These are phyloP conservation scores for Lagerstroemia speciosa DNA, from an alignment of 345 rosid species.

Conservation along the genomic window DNA sequence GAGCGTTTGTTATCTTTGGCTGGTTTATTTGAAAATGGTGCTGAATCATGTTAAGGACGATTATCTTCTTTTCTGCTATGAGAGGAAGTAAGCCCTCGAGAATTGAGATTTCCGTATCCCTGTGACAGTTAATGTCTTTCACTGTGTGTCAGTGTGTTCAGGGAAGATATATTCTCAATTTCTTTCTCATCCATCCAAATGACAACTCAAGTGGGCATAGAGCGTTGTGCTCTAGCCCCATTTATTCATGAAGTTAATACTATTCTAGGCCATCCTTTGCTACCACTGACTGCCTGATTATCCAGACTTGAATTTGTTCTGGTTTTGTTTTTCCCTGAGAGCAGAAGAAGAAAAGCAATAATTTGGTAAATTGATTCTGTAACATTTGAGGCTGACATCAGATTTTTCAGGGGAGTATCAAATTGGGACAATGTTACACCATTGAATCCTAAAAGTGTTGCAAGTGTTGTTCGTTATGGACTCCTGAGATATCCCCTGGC, in stretches of 20 bases:
- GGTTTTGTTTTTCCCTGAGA: neutral
- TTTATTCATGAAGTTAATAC: neutral
- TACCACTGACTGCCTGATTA: neutral
- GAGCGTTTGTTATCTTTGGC: neutral
- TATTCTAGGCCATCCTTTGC: neutral
- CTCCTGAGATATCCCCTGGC: conserved; percentile 16
- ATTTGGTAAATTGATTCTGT: neutral
- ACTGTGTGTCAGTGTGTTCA: neutral
- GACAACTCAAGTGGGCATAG: neutral
- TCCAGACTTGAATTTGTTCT: neutral
- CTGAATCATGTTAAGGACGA: neutral
- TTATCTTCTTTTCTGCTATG: neutral
- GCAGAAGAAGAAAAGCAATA: neutral
- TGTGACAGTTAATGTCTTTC: neutral
- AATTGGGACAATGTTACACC: conserved; percentile 36
- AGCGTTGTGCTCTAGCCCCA: neutral
- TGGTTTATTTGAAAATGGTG: neutral
- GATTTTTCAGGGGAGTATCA: conserved; percentile 47
- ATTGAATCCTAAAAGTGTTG: conserved; percentile 38
- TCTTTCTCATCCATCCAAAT: neutral
- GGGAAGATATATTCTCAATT: neutral
- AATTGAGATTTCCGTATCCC: neutral
- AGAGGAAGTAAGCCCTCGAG: neutral
- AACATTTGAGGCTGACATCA: neutral
- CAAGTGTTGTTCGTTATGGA: conserved; percentile 58